Base-by-base conservation (phyloP, 192 early-diverging fungal genomes). In the Allomyces javanicus region DNA sequence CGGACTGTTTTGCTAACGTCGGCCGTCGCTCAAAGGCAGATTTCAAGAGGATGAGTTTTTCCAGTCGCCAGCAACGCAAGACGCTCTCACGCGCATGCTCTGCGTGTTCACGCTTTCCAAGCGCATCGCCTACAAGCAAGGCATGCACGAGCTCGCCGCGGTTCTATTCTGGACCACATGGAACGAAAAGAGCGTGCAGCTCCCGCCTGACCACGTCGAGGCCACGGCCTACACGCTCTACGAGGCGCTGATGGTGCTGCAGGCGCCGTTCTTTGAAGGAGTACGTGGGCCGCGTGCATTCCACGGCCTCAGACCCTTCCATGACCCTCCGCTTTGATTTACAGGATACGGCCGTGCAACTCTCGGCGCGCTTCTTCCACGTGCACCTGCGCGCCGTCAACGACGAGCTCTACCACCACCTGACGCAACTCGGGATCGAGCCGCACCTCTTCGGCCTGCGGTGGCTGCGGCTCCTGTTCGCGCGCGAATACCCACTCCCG, bases 331-430 rank as follows among this genome's bases (percentile, higher is more conserved):
- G 26, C 17, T 58, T n/a, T 21, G 17, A 58, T 58, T 58, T 58
- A 12, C 50, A 58, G 50, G 50, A 58, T 6, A n/a, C 21, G 50
- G 50, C 50, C 12, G 12, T n/a, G 2, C 12, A 58, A 6, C 50
- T 58, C 50, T 58, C 50, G 1, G 17, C 5, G 17, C 50, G 50
- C 17, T 58, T 58, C 17, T n/a, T 58, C n/a, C 62, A 25, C 62
- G 62, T 63, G 62, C 22, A 63, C 62, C 24, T 63, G 62, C 62
- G 62, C 24, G 25, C 62, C 5, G 23, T 63, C 62, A 24, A 63
- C 62, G 62, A 11, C 62, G 25, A 63, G 23, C 62, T 63, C 62
- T 25, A 25, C 62, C n/a, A 21, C 50, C 50, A 58, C 50, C 50
- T 58, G 50, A 6, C 21, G 12, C 17, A n/a, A 6, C 50, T 58